phyloP scores from a whole-genome alignment of 306 rosid species.

The Sesbania bispinosa region DNA sequence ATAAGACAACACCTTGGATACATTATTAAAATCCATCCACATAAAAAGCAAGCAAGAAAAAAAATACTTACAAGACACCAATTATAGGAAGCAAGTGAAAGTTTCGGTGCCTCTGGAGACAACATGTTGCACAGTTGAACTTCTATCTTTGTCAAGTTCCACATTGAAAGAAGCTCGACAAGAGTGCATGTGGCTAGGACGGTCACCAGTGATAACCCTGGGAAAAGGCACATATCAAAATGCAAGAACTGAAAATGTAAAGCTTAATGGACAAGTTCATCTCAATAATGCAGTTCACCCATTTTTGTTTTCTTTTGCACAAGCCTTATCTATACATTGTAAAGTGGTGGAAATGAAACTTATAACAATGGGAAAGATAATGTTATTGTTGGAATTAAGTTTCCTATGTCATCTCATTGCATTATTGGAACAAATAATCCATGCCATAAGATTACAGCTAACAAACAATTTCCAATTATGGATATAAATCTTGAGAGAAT shows the following conservation, averaged over 20 bases:
- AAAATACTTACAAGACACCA: constrained; percentile 75
- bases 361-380: not conserved
- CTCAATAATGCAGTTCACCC: not conserved
- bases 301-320: not conserved
- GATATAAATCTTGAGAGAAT: not conserved
- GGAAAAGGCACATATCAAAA: too few species aligned
- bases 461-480: too few species aligned
- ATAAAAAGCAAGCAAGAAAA: constrained; percentile 15
- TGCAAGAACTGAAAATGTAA: too few species aligned
- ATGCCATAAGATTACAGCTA: not conserved
- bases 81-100: constrained; percentile 76
- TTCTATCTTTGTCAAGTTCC: constrained; percentile 97
- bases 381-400: too few species aligned
- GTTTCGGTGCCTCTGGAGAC: constrained; percentile 89
- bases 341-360: constrained; percentile 5
- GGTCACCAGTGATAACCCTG: constrained; percentile 70
- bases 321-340: not conserved
- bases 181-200: constrained; percentile 61
- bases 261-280: not conserved
- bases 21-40: constrained; percentile 1
- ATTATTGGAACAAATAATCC: not conserved
- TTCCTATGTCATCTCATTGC: not conserved
- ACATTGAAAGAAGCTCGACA: constrained; percentile 83
- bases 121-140: constrained; percentile 86
- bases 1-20: not conserved